A percentile compares a stretch with the other conserved stretches of the same genome.
These are phyloP conservation scores for Thymus quinquecostatus DNA, from an alignment of 257 asterid genomes.

Conservation along the genomic window DNA sequence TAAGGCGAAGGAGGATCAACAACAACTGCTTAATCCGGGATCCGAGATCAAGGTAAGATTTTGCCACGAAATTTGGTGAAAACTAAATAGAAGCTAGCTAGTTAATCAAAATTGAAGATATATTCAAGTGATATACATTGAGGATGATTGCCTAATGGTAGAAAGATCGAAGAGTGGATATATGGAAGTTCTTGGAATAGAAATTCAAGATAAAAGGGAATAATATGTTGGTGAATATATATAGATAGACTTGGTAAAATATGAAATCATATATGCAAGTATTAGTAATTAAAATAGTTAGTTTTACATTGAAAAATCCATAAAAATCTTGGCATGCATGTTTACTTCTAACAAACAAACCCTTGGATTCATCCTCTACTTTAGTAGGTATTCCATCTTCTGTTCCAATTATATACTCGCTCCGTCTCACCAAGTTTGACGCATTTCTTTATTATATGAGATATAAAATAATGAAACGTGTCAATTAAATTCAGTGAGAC, in stretches of 20 bases:
- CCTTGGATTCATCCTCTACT: not conserved
- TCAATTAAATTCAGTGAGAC: no score
- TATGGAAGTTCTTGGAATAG: not conserved
- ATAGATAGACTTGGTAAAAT: no score
- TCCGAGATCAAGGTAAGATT: conserved; percentile 76
- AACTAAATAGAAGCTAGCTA: no score
- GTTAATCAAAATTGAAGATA: not conserved
- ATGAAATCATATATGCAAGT: not conserved
- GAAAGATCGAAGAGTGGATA: not conserved
- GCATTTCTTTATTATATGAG: no score
- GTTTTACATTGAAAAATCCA: not conserved
- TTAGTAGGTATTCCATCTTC: not conserved
- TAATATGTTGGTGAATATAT: not conserved
- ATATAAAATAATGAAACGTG: no score
- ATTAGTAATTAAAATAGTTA: not conserved
- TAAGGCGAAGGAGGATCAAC: conserved; percentile 58
- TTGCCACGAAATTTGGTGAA: not conserved
- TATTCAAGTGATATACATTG: not conserved
- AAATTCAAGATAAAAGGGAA: not conserved
- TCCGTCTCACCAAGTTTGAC: no score
- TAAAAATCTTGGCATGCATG: no score
- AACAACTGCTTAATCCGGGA: conserved; percentile 56
- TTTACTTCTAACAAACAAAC: not conserved
- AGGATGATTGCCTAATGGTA: not conserved
- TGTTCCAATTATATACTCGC: not conserved